phyloP scores from a whole-genome alignment of 768 basidiomycete species.

The Phaffia tasmanica region DNA sequence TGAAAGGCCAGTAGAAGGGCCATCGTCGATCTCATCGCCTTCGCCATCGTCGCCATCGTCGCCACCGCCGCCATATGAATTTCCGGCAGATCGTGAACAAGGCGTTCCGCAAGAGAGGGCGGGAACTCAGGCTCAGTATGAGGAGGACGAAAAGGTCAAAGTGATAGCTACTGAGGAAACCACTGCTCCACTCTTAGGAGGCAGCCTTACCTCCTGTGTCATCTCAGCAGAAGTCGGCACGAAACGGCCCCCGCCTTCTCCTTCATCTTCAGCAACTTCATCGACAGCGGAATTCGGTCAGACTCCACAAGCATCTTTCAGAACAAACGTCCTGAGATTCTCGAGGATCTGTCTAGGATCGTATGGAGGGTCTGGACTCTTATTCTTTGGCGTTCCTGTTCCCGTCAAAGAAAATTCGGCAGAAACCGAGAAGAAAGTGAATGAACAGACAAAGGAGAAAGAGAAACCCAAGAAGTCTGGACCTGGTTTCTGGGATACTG shows the following conservation, averaged over 20 bases:
- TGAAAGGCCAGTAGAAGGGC: no score
- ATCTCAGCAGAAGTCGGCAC: background rate
- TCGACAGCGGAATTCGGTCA: no score
- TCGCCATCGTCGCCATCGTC: background rate
- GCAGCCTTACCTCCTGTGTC: background rate
- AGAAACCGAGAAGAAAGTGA: constrained; percentile 45
- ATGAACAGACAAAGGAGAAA: constrained; percentile 27
- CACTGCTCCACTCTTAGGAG: background rate
- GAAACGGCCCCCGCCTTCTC: background rate
- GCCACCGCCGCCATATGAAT: background rate
- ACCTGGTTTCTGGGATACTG: constrained; percentile 51
- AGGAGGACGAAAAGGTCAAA: no score
- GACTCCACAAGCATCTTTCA: constrained; percentile 37
- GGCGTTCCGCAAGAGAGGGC: no score
- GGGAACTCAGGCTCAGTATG: no score
- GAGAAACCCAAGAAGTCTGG: constrained; percentile 13
- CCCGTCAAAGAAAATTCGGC: constrained; percentile 52
- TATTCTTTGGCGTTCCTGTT: constrained; percentile 63
- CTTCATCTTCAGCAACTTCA: no score
- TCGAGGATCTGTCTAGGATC: constrained; percentile 75
- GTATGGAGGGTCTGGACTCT: constrained; percentile 66
- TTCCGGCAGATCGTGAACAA: background rate
- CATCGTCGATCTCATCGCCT: background rate
- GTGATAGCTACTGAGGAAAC: background rate
- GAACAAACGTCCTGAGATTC: constrained; percentile 59